Evolutionary conservation across 148 eudicot species (phyloP).

Genomic region (Arctostaphylos glauca): DNA sequence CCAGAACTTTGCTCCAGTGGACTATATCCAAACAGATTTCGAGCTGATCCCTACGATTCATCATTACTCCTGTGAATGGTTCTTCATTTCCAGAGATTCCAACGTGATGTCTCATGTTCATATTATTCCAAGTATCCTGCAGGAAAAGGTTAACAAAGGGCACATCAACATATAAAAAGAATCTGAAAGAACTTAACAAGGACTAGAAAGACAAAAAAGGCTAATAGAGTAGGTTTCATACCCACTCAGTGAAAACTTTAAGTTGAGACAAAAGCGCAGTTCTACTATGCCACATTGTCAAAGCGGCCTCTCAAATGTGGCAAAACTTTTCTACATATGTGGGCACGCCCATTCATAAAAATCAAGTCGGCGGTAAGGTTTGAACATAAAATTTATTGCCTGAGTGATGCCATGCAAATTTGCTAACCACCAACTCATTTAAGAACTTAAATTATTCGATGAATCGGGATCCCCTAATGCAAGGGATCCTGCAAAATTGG

Average conservation of each 20-base stretch:
- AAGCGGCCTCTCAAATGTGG: not conserved
- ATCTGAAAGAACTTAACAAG: not conserved
- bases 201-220: not conserved
- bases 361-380: not conserved
- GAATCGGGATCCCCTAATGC: not conserved
- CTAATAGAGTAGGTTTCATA: not conserved
- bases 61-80: slow-evolving; percentile 14
- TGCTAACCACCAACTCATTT: not conserved
- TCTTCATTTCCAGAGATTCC: slow-evolving; percentile 22
- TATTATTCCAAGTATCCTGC: slow-evolving; percentile 30
- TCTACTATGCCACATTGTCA: not conserved
- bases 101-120: slow-evolving; percentile 18
- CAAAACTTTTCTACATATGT: not conserved
- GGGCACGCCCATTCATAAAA: not conserved
- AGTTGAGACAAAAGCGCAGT: not conserved
- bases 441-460: not conserved
- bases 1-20: slow-evolving; percentile 21
- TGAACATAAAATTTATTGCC: not conserved
- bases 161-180: not conserved
- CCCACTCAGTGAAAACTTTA: not conserved
- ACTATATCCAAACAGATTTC: slow-evolving; percentile 14
- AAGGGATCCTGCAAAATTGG: not conserved
- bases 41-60: slow-evolving; percentile 23
- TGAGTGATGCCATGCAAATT: not conserved
- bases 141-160: not conserved